phyloP scores from a whole-genome alignment of 1,284 basidiomycete genomes.

The Neonothopanus nambi region DNA sequence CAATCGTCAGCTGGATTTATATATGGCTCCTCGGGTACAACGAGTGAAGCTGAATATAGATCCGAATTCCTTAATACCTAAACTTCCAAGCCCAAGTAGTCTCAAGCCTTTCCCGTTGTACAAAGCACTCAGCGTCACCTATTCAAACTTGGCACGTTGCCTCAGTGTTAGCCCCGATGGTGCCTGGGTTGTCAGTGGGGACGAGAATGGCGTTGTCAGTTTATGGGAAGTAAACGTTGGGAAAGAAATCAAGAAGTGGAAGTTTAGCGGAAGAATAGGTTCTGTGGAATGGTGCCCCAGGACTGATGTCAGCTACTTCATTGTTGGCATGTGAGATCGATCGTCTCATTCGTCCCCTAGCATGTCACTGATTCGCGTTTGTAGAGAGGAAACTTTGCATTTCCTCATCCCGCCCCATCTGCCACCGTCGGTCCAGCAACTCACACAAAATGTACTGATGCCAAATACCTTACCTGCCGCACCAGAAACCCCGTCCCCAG shows the following conservation, averaged over 20 bases:
- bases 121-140: conserved; percentile 72
- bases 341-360: conserved; percentile 12
- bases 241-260: conserved; percentile 88
- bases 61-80: conserved; percentile 89
- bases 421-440: conserved; percentile 53
- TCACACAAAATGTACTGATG: conserved; percentile 68
- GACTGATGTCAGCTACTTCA: conserved; percentile 80
- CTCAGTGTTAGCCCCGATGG: conserved; percentile 87
- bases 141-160: conserved; percentile 75
- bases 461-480: conserved; percentile 64
- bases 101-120: conserved; percentile 95
- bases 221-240: conserved; percentile 96
- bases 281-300: conserved; percentile 94
- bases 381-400: conserved; percentile 77
- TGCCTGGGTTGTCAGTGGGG: conserved; percentile 90
- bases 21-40: conserved; percentile 93
- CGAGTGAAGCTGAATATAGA: conserved; percentile 88
- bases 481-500: conserved; percentile 56
- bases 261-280: conserved; percentile 79
- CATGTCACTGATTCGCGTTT: conserved; percentile 19
- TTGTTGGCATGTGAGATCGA: conserved; percentile 73
- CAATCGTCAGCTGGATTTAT: conserved; percentile 93
- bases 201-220: conserved; percentile 85
- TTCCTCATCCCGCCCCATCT: conserved; percentile 84
- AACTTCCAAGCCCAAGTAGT: conserved; percentile 92